Evolutionary conservation across 345 rosid genomes (phyloP).

Genomic region (Bruguiera sexangula): DNA sequence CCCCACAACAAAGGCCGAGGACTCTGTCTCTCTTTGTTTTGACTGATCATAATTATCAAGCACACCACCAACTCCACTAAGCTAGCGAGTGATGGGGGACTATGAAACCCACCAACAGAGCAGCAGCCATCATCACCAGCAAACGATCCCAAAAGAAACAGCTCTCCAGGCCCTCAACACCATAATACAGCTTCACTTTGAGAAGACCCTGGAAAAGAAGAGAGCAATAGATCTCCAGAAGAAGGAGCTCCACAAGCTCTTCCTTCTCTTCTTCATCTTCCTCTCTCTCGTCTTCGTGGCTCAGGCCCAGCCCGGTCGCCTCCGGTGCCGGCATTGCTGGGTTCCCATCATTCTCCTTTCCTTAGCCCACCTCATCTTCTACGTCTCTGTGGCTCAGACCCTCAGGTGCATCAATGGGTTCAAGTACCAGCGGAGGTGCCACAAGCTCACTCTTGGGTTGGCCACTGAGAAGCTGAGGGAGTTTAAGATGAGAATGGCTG

Average conservation of each 20-base stretch:
- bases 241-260: slow-evolving; percentile 88
- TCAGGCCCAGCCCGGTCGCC: slow-evolving; percentile 53
- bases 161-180: slow-evolving; percentile 89
- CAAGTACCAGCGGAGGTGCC: slow-evolving; percentile 96
- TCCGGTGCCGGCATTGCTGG: slow-evolving; percentile 96
- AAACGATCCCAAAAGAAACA: slow-evolving; percentile 69
- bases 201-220: slow-evolving; percentile 91
- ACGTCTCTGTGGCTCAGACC: slow-evolving; percentile 87
- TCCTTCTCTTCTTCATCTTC: slow-evolving; percentile 91
- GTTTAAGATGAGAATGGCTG: slow-evolving; percentile 50
- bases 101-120: slow-evolving; percentile 38
- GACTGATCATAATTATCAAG: background rate
- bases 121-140: slow-evolving; percentile 36
- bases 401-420: slow-evolving; percentile 94
- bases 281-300: slow-evolving; percentile 59
- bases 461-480: slow-evolving; percentile 91
- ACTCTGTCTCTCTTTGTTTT: background rate
- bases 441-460: slow-evolving; percentile 86
- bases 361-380: slow-evolving; percentile 83
- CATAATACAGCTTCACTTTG: slow-evolving; percentile 94
- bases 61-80: background rate
- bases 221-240: slow-evolving; percentile 92
- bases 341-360: slow-evolving; percentile 70
- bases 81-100: slow-evolving; percentile 56
- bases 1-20: too few relatives aligned